Evolutionary conservation across 768 basidiomycete species (phyloP).

Genomic region (Mycena rosella): DNA sequence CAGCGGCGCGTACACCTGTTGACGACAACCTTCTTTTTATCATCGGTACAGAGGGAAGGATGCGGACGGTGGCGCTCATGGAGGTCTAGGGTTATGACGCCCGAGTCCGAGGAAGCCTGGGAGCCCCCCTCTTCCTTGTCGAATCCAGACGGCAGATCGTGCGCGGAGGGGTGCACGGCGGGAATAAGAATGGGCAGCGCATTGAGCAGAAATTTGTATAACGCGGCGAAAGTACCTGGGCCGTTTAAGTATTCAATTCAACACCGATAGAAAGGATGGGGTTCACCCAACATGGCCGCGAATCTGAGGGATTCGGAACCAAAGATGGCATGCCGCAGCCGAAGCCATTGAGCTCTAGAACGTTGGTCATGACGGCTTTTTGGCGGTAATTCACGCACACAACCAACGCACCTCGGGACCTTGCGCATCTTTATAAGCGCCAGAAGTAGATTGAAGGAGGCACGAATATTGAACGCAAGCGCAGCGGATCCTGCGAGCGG

Average conservation of each 20-base stretch:
- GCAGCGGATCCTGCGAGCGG: conserved; percentile 77
- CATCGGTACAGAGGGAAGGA: conserved; percentile 72
- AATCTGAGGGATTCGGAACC: conserved; percentile 88
- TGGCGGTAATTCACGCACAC: background rate
- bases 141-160: conserved; percentile 37
- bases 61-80: conserved; percentile 54
- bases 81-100: conserved; percentile 25
- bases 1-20: conserved; percentile 78
- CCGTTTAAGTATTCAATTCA: conserved; percentile 68
- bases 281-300: conserved; percentile 86
- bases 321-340: conserved; percentile 87
- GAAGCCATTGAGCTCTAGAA: conserved; percentile 50
- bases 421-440: conserved; percentile 79
- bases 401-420: conserved; percentile 70
- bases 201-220: conserved; percentile 87
- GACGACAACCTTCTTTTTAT: conserved; percentile 72
- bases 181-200: conserved; percentile 80
- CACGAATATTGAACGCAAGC: conserved; percentile 85
- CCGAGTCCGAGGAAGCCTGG: conserved; percentile 22
- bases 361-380: background rate
- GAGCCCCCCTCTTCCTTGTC: conserved; percentile 44
- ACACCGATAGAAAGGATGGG: conserved; percentile 41
- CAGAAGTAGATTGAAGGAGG: conserved; percentile 85
- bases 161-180: conserved; percentile 48
- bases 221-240: conserved; percentile 81